Conservation (phyloP, 1,284 basidiomycete genomes). For the Apiotrichum brassicae region DNA sequence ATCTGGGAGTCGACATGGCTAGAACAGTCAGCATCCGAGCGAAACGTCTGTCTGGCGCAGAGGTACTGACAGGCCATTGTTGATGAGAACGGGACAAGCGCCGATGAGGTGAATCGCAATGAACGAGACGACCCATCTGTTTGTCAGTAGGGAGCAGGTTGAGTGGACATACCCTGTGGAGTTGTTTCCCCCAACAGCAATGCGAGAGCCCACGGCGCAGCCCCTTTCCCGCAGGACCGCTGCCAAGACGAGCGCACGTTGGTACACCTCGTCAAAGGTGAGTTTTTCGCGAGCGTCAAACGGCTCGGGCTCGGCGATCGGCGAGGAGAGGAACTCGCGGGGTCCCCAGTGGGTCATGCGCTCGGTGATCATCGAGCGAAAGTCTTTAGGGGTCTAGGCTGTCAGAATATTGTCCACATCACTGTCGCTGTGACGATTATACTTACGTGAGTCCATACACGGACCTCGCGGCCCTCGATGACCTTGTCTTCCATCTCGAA, state of each 20-base stretch:
- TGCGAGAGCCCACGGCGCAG: constrained; percentile 23
- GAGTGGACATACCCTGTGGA: constrained; percentile 10
- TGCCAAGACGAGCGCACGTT: constrained; percentile 22
- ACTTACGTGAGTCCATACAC: constrained; percentile 37
- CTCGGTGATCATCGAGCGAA: constrained; percentile 1
- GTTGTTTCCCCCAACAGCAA: constrained; percentile 39
- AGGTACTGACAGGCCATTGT: constrained; percentile 22
- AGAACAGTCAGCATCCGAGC: no score
- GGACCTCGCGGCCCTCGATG: constrained; percentile 22
- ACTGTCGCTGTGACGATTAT: background rate
- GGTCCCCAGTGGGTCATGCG: constrained; percentile 19
- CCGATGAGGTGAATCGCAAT: constrained; percentile 37
- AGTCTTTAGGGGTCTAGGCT: background rate
- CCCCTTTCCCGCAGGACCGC: constrained; percentile 30
- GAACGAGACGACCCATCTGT: constrained; percentile 35
- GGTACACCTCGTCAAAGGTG: constrained; percentile 26
- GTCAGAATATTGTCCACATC: background rate
- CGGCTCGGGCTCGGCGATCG: constrained; percentile 13
- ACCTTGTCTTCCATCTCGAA: constrained; percentile 29
- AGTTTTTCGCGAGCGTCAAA: constrained; percentile 17
- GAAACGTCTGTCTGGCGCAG: no score
- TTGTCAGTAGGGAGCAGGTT: background rate
- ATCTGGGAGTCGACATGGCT: constrained; percentile 20
- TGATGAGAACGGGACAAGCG: constrained; percentile 33
- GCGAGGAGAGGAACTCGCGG: constrained; percentile 31